Conservation (phyloP, 768 basidiomycete species). For the Tephrocybe sp. region DNA sequence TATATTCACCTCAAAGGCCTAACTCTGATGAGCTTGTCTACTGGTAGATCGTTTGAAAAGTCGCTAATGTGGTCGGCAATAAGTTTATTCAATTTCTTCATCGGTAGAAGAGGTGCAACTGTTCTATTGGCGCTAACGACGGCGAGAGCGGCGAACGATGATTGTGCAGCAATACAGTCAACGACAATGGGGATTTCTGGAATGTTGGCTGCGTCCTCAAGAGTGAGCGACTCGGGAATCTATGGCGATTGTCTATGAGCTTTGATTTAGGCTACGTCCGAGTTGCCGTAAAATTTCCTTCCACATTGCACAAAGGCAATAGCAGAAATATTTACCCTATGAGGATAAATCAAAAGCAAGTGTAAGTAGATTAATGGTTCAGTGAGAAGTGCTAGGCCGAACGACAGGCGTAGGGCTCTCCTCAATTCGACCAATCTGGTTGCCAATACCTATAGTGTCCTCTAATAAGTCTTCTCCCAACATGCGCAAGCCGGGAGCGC, state of each 20-base stretch:
- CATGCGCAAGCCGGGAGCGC: conserved; percentile 43
- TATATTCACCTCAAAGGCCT: no score
- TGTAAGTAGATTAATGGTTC: no score
- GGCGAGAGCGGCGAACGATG: conserved; percentile 35
- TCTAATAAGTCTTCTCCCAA: conserved; percentile 63
- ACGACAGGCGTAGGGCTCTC: conserved; percentile 66
- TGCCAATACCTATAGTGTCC: conserved; percentile 62
- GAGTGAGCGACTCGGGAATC: conserved; percentile 38
- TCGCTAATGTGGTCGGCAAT: conserved; percentile 27
- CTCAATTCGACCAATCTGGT: conserved; percentile 50
- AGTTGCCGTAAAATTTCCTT: no score
- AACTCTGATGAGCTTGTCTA: no score
- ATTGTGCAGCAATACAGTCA: conserved; percentile 32
- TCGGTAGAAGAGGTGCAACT: conserved; percentile 44
- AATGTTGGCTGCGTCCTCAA: conserved; percentile 37
- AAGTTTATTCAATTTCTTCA: conserved; percentile 42
- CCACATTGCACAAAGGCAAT: no score
- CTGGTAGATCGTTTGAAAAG: conserved; percentile 32
- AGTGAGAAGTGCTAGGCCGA: conserved; percentile 6
- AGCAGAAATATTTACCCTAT: no score
- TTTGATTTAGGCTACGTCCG: no score
- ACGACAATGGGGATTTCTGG: conserved; percentile 36
- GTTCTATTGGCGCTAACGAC: conserved; percentile 36
- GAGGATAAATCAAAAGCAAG: no score
- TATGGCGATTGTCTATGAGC: conserved; percentile 17